Evolutionary conservation across 2,329 filamentous ascomycete species (phyloP).

Genomic region (Microdochium nivale): DNA sequence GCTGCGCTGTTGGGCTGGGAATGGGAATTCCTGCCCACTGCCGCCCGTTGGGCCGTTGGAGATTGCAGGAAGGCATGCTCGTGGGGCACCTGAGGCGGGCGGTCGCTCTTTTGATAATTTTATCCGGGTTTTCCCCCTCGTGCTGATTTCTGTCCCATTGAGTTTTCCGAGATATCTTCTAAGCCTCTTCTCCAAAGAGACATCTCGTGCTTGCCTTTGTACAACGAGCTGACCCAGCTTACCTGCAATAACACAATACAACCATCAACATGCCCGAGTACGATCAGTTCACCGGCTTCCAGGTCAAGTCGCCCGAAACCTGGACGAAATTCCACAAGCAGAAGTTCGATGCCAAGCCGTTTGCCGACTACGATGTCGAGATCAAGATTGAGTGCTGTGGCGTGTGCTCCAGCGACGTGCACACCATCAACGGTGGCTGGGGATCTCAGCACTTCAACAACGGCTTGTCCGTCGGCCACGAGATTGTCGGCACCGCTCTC

Average conservation of each 20-base stretch:
- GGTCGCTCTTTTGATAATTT: no score
- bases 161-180: no score
- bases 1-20: neutral
- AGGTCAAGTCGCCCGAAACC: conserved; percentile 43
- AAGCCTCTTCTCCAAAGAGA: no score
- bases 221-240: neutral
- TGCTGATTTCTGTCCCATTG: no score
- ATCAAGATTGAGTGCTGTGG: conserved; percentile 79
- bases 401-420: conserved; percentile 64
- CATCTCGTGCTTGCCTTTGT: neutral
- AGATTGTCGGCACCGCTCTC: conserved; percentile 50
- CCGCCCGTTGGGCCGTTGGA: no score
- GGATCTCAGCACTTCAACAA: conserved; percentile 48
- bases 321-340: conserved; percentile 60
- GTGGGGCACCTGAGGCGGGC: no score
- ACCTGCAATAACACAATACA: neutral
- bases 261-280: conserved; percentile 39
- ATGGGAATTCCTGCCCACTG: no score
- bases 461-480: conserved; percentile 26
- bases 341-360: conserved; percentile 75
- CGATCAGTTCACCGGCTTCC: conserved; percentile 53
- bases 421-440: conserved; percentile 64
- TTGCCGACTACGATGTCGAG: conserved; percentile 80
- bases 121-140: no score
- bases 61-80: no score